Percentiles rank a stretch among this genome's conserved stretches.
These are phyloP conservation scores for Suillus subaureus DNA, from an alignment of 768 basidiomycete genomes.

Conservation along the genomic window DNA sequence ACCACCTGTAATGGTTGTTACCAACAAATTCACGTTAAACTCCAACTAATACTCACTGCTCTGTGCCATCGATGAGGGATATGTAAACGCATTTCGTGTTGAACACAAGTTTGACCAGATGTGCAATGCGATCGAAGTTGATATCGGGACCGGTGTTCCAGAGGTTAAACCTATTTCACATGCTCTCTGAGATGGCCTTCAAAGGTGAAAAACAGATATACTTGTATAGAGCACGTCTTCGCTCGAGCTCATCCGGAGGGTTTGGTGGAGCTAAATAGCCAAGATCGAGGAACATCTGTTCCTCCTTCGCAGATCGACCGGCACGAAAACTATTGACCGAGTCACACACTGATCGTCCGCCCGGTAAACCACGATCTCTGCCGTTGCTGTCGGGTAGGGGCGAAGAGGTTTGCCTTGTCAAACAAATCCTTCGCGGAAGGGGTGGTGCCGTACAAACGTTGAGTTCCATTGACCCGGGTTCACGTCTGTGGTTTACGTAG, in stretches of 20 bases:
- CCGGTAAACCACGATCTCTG: constrained; percentile 32
- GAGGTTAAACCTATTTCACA: constrained; percentile 72
- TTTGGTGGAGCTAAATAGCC: constrained; percentile 80
- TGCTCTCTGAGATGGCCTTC: constrained; percentile 8
- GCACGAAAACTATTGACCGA: constrained; percentile 36
- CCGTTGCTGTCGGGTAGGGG: constrained; percentile 53
- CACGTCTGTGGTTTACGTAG: constrained; percentile 26
- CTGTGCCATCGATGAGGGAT: constrained; percentile 79
- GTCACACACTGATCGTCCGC: constrained; percentile 37
- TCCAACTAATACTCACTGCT: constrained; percentile 61
- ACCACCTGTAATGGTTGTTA: constrained; percentile 58
- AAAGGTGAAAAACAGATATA: constrained; percentile 33
- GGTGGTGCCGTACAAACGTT: constrained; percentile 46
- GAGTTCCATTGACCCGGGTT: constrained; percentile 31
- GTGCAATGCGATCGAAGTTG: constrained; percentile 93
- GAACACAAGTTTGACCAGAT: constrained; percentile 92
- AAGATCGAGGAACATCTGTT: constrained; percentile 62
- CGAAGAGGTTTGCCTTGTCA: constrained; percentile 66
- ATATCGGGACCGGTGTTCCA: constrained; percentile 84
- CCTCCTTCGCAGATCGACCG: constrained; percentile 63
- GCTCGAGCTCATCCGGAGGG: constrained; percentile 82
- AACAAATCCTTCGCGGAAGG: constrained; percentile 50
- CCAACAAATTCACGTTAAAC: constrained; percentile 7
- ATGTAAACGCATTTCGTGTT: constrained; percentile 85
- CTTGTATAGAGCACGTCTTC: constrained; percentile 86